Evolutionary conservation across 495 filamentous ascomycete species (phyloP), one percentile per base, ranked within the genome.

Genomic region (Trichoderma erinaceum): DNA sequence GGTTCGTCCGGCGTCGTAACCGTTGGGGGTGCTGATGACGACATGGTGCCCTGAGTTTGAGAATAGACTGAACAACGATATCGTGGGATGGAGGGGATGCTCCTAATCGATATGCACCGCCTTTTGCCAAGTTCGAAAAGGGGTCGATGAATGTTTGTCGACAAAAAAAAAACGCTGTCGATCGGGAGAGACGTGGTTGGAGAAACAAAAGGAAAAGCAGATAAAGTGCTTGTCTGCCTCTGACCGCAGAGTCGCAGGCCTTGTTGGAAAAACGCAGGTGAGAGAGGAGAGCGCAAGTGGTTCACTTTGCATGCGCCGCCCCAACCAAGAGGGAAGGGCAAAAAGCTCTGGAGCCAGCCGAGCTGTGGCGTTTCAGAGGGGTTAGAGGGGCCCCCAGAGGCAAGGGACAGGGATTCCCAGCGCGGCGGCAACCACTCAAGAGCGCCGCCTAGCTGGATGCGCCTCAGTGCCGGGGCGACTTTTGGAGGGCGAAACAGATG

Each of bases 1-100:
- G 91, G 89, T 58, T 84, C 78, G 46, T 80, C 70, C 21, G 65
- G 64, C 41, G 69, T 13, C 64, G 72, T 23, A 15, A 67, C 58
- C 21, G 43, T 38, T 56, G 67, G 5, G 70, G 67, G 52, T 52
- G 66, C 63, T 48, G 65, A 46, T 23, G 76, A 70, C 69, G 73
- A 63, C 75, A 74, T 75, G 70, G 70, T 68, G 56, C 23, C 25
- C 10, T 15, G 56, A 21, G 27, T 32, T 29, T 61, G 29, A 23
- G 23, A 61, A 61, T 4, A 32, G 16, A 25, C 23, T 61, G 23
- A 23, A 61, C 35, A 38, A 10, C 35, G 35, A 7, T 38, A 38
- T 38, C 35, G 35, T 38, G 16, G 16, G 25, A 32, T n/a, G n/a
- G 27, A 32, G 23, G 27, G 56, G 27, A 29, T 2, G 7, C n/a